Evolutionary conservation across 345 rosid species (phyloP), one percentile per base, ranked within the genome.

Genomic region (Citrus trifoliata): DNA sequence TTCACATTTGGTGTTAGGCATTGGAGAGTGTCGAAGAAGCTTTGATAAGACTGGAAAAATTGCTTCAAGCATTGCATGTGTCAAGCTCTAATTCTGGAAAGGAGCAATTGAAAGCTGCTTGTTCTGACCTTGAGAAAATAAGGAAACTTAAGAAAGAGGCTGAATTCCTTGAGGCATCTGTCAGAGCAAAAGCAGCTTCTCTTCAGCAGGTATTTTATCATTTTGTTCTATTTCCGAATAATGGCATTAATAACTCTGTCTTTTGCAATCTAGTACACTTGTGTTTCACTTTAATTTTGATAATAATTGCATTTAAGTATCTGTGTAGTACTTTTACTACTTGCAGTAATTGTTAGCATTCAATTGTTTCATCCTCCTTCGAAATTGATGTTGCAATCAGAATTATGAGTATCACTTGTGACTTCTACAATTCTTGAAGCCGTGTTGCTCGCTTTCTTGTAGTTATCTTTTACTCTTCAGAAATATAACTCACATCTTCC

Each of bases 101-200:
- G 81, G 97, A 93, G 85, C 90, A 94, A 82, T 72, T 96, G 81
- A 86, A 93, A 86, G 98, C 97, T 65, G 99, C 99, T 76, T 93
- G 98, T 86, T 94, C 94, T 79, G 97, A 96, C 87, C 97, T 96
- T 74, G 97, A 93, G 86, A 96, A 87, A 77, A 93, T 96, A 81
- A 88, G 99, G 87, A 96, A 92, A 87, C 98, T 96, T 30, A 96
- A 94, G 90, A 94, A 93, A 84, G 99, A 96, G 90, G 97, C 98
- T 80, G 99, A 91, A 80, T 94, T 96, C 90, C 88, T 96, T 61
- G 98, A 96, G 85, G 99, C 91, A 71, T 96, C 99, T 84, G 93
- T 91, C 85, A 88, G 98, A 82, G 98, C 94, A 74, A 96, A 96
- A 90, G 94, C 97, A 78, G 98, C 89, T 85, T 91, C 87, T 77